Percentiles rank a stretch among this genome's conserved stretches.
Evolutionary conservation across 805 yeast species (phyloP).

Genomic region (Pichia membranifaciens): DNA sequence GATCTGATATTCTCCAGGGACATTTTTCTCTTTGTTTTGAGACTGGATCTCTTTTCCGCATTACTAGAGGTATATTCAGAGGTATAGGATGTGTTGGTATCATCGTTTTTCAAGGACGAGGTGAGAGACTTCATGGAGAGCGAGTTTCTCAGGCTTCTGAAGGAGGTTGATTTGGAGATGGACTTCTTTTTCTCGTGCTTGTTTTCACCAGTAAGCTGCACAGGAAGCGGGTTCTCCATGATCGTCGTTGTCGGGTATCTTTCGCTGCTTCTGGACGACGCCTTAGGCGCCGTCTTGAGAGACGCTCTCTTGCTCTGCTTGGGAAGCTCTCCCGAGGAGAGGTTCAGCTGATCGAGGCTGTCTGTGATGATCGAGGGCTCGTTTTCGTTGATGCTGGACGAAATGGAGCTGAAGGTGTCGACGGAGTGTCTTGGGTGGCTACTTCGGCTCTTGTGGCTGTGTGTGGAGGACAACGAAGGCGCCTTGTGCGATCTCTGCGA

Average conservation of each 20-base stretch:
- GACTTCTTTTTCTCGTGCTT: neutral
- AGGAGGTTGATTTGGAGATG: constrained; percentile 7
- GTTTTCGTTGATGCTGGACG: neutral
- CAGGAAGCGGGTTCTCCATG: neutral
- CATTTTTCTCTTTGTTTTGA: constrained; percentile 8
- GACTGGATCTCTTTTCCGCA: constrained; percentile 5
- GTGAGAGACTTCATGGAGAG: constrained; percentile 10
- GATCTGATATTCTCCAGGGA: constrained; percentile 25
- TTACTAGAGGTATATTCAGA: neutral
- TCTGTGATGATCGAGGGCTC: constrained; percentile 2
- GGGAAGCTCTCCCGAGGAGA: neutral
- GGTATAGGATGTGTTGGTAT: neutral
- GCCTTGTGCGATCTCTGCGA: neutral
- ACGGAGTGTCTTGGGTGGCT: neutral
- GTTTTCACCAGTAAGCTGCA: neutral
- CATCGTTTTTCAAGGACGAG: neutral
- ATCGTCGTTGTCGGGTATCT: too few relatives aligned
- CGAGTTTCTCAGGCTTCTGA: constrained; percentile 6
- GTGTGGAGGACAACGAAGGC: too few relatives aligned
- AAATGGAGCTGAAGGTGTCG: constrained; percentile 5
- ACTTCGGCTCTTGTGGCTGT: neutral
- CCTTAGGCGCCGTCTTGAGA: too few relatives aligned
- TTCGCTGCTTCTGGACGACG: too few relatives aligned
- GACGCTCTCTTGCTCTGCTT: too few relatives aligned
- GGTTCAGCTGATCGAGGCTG: neutral